phyloP scores from a whole-genome alignment of 1,284 basidiomycete species.

The Irpex sp. region DNA sequence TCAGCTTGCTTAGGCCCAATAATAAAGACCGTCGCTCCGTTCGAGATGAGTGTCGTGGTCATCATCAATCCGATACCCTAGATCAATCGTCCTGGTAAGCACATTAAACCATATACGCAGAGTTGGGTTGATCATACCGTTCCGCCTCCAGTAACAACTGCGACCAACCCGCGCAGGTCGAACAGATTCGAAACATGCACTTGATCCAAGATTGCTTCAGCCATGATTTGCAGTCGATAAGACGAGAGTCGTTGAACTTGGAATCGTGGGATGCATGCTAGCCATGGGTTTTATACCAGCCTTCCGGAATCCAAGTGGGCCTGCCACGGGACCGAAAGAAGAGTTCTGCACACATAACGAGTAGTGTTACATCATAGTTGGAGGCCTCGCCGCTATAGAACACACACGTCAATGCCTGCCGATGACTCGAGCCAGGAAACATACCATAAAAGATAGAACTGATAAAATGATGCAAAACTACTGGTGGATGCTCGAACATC shows the following conservation, averaged over 20 bases:
- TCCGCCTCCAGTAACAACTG: constrained; percentile 46
- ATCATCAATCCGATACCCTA: constrained; percentile 51
- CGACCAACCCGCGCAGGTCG: constrained; percentile 41
- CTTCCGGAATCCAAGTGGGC: neutral
- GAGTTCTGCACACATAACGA: neutral
- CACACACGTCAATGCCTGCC: neutral
- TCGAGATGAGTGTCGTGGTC: constrained; percentile 41
- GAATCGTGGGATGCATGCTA: neutral
- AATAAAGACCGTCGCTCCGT: constrained; percentile 48
- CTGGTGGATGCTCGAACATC: too few relatives aligned
- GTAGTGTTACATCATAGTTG: neutral
- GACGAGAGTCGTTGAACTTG: neutral
- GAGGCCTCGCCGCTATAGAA: neutral
- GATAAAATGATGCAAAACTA: too few relatives aligned
- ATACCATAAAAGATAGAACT: neutral
- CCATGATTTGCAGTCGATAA: constrained; percentile 25
- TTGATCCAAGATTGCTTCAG: constrained; percentile 32
- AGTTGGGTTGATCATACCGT: constrained; percentile 30
- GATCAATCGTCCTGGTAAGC: neutral
- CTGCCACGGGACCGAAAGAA: neutral
- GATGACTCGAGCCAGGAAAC: neutral
- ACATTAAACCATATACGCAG: neutral
- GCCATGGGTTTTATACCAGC: neutral
- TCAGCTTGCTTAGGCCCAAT: constrained; percentile 42
- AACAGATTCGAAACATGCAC: constrained; percentile 39